phyloP scores from a whole-genome alignment of 2,329 filamentous ascomycete species.

The Epichloe festucae region DNA sequence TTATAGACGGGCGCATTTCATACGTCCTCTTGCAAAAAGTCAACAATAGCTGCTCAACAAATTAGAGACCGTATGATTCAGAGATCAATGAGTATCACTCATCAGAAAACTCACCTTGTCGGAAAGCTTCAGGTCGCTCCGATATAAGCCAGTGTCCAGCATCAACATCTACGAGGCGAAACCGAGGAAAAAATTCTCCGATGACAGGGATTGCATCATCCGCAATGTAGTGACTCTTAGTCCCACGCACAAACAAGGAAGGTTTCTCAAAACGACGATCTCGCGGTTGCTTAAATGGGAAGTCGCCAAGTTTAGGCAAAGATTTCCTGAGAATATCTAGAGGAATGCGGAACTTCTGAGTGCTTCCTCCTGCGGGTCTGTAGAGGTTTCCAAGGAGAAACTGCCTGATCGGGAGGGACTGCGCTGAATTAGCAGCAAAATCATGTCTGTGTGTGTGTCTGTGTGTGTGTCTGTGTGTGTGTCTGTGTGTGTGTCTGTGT shows the following conservation, averaged over 20 bases:
- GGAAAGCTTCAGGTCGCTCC: constrained; percentile 73
- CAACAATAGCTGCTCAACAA: constrained; percentile 1
- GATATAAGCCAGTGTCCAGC: constrained; percentile 81
- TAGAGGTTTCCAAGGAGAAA: constrained; percentile 83
- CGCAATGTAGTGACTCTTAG: constrained; percentile 63
- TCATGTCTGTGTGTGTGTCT: background rate
- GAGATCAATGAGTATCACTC: background rate
- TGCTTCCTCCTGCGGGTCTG: constrained; percentile 35
- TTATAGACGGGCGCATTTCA: background rate
- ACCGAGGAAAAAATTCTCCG: constrained; percentile 70
- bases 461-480: too few relatives aligned
- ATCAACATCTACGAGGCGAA: constrained; percentile 60
- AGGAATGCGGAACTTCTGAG: constrained; percentile 67
- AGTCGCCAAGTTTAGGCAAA: constrained; percentile 70
- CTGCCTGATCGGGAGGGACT: constrained; percentile 64
- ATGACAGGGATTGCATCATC: constrained; percentile 71
- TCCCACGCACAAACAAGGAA: constrained; percentile 70
- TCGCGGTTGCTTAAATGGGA: constrained; percentile 70
- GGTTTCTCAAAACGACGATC: constrained; percentile 58
- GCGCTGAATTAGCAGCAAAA: background rate
- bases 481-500: too few relatives aligned
- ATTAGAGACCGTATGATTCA: background rate
- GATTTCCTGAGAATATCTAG: constrained; percentile 54
- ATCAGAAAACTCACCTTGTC: constrained; percentile 38
- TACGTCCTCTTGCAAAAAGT: constrained; percentile 1